Base-by-base conservation (phyloP, 2,329 filamentous ascomycete genomes). In the Ascochyta pisi region DNA sequence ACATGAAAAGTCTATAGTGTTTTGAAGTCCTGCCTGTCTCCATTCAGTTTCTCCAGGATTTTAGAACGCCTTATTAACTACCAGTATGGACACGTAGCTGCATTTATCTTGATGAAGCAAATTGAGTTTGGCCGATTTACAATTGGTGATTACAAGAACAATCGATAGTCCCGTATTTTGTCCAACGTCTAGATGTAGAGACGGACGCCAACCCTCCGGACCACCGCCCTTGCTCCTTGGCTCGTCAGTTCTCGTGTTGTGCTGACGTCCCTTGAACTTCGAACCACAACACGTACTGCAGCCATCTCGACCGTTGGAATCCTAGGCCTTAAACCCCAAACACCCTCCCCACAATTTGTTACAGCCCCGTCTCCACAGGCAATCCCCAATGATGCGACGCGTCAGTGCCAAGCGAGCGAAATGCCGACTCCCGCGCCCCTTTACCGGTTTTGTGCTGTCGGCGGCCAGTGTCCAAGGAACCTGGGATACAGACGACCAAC, bases 341-440 rank as follows among this genome's bases (percentile, higher is more conserved):
- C 40, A 46, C 12, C 15, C 37, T 34, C 48, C 10, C 53, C 47
- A 56, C 43, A 43, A 8, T 43, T 37, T 50, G 47, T 46, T 43
- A 42, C 53, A 39, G 34, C 19, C 16, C 19, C 19, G 26, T 53
- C 43, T 47, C 50, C 50, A 43, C 50, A 26, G 10, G 10, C 39
- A 31, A 42, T 39, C 44, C 43, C 51, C 39, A 61, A 50, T 35
- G 4, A 55, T 50, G 44, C 47, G 47, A 59, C 63, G 62, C 63
- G 61, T 64, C 63, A 64, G 60, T 58, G 63, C 63, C 63, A 65
- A 65, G 63, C 33, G 31, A 16, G 24, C 29, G 44, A 46, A 44
- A 56, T 65, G 61, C 61, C 63, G 61, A 60, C 39, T 64, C 43
- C 61, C 63, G 60, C 55, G 42, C 60, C 53, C 60, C 55, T 64